Evolutionary conservation across 2,329 filamentous ascomycete species (phyloP).

Genomic region (Aspergillus puulaauensis): DNA sequence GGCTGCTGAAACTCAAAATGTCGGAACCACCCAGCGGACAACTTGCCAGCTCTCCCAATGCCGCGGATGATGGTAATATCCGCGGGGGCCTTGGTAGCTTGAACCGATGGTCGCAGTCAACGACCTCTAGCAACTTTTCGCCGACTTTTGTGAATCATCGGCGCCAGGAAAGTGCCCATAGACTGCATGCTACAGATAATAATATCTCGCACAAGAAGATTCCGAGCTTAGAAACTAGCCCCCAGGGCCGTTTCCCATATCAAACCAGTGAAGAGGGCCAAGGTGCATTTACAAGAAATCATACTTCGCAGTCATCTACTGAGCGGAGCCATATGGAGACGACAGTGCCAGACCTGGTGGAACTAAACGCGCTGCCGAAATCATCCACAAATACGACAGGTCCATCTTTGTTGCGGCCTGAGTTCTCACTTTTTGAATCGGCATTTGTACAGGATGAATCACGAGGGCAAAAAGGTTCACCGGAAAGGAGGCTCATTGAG

Average conservation of each 20-base stretch:
- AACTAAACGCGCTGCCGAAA: background rate
- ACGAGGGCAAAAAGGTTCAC: conserved; percentile 4
- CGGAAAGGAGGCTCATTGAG: background rate
- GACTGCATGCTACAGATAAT: conserved; percentile 23
- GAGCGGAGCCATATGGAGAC: background rate
- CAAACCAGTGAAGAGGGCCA: conserved; percentile 6
- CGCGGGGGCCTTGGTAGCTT: conserved; percentile 50
- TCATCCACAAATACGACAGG: conserved; percentile 2
- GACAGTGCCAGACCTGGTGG: background rate
- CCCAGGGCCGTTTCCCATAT: background rate
- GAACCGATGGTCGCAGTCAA: conserved; percentile 61
- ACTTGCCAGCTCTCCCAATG: conserved; percentile 10
- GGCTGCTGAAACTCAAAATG: conserved; percentile 6
- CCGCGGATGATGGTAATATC: conserved; percentile 26
- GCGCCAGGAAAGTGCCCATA: conserved; percentile 21
- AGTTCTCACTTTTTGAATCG: conserved; percentile 21
- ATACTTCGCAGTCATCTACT: conserved; percentile 5
- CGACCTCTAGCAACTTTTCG: conserved; percentile 47
- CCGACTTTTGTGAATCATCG: conserved; percentile 24
- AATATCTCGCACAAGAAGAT: conserved; percentile 15
- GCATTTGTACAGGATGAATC: conserved; percentile 1
- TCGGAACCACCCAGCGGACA: background rate
- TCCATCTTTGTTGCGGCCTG: conserved; percentile 6
- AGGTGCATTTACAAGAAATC: background rate
- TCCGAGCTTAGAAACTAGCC: conserved; percentile 15